A percentile compares a stretch with the other conserved stretches of the same genome.
Evolutionary conservation across 331 rosid genomes (phyloP).

Genomic region (Rosa hybrid): DNA sequence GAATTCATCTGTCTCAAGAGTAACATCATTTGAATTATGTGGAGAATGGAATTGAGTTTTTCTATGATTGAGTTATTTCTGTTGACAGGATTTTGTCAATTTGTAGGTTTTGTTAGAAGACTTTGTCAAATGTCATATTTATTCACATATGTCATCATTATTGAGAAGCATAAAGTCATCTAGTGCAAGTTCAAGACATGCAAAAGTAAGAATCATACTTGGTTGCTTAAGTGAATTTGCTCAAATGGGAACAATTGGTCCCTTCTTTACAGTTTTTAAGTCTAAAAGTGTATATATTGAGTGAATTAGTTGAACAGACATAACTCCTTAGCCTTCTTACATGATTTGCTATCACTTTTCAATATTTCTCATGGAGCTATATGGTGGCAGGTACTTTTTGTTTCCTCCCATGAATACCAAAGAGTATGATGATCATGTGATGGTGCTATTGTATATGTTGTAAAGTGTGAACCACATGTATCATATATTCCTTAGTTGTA

Average conservation of each 20-base stretch:
- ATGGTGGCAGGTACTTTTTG: too few relatives aligned
- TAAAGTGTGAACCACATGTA: too few relatives aligned
- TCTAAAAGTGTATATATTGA: too few relatives aligned
- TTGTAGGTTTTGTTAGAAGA: conserved; percentile 78
- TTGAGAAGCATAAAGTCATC: conserved; percentile 36
- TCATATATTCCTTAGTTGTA: too few relatives aligned
- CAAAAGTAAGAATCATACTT: conserved; percentile 62
- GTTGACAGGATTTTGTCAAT: conserved; percentile 7
- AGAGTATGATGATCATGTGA: too few relatives aligned
- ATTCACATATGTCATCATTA: conserved; percentile 56
- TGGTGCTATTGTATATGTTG: too few relatives aligned
- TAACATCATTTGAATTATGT: background rate
- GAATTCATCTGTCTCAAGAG: background rate
- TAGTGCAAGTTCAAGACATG: conserved; percentile 48
- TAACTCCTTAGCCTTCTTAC: too few relatives aligned
- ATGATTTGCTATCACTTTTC: too few relatives aligned
- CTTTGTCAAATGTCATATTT: conserved; percentile 73
- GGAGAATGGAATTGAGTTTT: background rate
- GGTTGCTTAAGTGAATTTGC: background rate
- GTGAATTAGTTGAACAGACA: too few relatives aligned
- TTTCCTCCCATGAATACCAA: too few relatives aligned
- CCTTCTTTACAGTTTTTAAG: background rate
- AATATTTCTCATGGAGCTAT: too few relatives aligned
- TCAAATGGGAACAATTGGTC: background rate
- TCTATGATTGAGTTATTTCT: background rate